Evolutionary conservation across 352 stramenopile species (phyloP), one percentile per base, ranked within the genome.

Genomic region (Aphanomyces astaci): DNA sequence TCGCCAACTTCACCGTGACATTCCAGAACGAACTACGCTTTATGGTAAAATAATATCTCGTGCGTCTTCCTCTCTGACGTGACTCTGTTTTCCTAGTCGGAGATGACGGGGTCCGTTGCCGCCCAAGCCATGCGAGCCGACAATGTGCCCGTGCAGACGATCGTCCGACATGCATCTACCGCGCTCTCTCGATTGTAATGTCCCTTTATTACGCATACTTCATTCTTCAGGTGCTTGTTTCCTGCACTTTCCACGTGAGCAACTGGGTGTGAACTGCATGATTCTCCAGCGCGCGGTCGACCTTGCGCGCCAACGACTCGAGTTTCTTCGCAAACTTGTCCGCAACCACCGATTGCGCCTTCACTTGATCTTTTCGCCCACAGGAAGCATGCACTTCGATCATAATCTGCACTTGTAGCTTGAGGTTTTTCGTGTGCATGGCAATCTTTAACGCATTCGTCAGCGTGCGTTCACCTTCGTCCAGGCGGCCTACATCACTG

Each of bases 1-100:
- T 94, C 24, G 81, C 79, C 48, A 91, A 90, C 78, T 94, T 94
- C 66, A 82, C 78, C 0, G 82, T 80, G 31, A 90, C 85, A 11
- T 87, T 94, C 71, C 81, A 94, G 73, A 94, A 94, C 63, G 85
- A 94, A 59, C 73, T 94, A 52, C 85, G 85, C 63, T 90, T 94
- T 63, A 94, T 94, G 85, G 85, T 94, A 52, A 46, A 71, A 22
- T 54, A 1, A 32, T 13, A 32, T 63, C 13, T 11, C 1, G 43
- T 11, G 0, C 52, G 28, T 25, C n/a, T n/a, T 7, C 27, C 30
- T 66, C 5, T n/a, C 7, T 64, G 25, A 13, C 28, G 30, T 68
- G 19, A 32, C 24, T 31, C 48, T 22, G 31, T 3, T 53, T 4
- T 32, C 17, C 19, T 52, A 94, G 85, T 84, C 83, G 0, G 83